Evolutionary conservation across 305 asterid species (phyloP), one percentile per base, ranked within the genome.

Genomic region (Plantago lanceolata): DNA sequence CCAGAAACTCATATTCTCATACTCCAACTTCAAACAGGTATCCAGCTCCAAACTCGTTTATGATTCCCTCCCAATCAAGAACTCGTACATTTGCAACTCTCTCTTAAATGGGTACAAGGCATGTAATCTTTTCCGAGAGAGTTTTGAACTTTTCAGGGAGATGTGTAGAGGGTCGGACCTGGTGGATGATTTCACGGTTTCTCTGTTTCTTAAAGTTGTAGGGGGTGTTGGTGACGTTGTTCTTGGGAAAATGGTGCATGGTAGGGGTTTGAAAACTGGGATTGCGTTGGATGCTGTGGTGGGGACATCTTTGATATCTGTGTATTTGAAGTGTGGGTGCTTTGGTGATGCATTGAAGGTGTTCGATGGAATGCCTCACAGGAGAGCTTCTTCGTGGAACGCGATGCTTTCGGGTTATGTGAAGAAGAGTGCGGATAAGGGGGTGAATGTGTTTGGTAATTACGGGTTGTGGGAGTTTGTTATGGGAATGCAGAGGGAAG

Each of bases 311-410:
- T 67, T 87, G 65, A 79, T 87, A 77, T 69, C 83, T 2, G 65
- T 82, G 92, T 86, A 86, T 57, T 21, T 64, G 28, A 84, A 71
- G 69, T 74, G 73, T 61, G 92, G 79, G 63, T 63, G 17, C 55
- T 68, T 79, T 55, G 58, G 26, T 40, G 81, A 79, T 68, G 61
- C 82, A 2, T 21, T 75, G 65, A 87, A 79, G 31, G 76, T 81
- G 86, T 87, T 87, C 58, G 87, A 87, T 24, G 86, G 81, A 82
- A 84, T 84, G 87, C 82, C 83, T 20, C 31, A 63, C 0, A 82
- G 81, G 47, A 84, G 76, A 68, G 73, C 68, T 17, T 62, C 86
- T 29, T 87, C 95, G 0, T 87, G 88, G 88, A 82, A 87, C 66
- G 76, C 76, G 4, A 61, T 82, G 62, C 76, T 87, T 59, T 75